These are phyloP conservation scores for Aspergillus sp. DNA, from an alignment of 2,329 filamentous ascomycete genomes.

Conservation along the genomic window DNA sequence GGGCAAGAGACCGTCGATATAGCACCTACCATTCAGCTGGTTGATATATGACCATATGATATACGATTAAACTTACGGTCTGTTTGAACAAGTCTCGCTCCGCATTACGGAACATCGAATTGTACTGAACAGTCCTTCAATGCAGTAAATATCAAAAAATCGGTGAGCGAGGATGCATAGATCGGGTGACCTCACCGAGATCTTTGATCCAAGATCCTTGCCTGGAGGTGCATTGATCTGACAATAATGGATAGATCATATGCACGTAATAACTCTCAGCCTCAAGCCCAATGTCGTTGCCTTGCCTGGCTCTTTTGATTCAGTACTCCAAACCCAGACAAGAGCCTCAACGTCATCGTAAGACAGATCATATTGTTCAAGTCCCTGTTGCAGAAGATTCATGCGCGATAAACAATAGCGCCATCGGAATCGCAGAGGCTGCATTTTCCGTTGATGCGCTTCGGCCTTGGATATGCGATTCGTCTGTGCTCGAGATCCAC, in stretches of 20 bases:
- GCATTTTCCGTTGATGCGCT: background rate
- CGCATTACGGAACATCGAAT: background rate
- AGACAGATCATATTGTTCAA: background rate
- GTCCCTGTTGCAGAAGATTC: background rate
- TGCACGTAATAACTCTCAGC: slow-evolving; percentile 2
- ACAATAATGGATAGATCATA: slow-evolving; percentile 1
- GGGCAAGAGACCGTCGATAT: no score
- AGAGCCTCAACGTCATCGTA: background rate
- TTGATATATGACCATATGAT: background rate
- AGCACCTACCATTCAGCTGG: background rate
- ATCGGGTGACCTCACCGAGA: background rate
- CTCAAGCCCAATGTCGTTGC: background rate
- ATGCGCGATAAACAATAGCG: background rate
- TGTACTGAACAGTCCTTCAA: background rate
- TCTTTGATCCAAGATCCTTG: background rate
- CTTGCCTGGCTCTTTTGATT: background rate
- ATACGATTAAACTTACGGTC: background rate
- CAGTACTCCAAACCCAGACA: background rate
- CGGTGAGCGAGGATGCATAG: background rate
- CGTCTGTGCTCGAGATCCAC: background rate
- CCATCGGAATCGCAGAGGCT: background rate
- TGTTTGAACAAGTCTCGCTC: background rate
- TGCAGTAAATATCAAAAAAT: background rate
- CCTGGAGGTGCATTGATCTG: background rate
- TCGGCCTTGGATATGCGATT: background rate